Conservation (phyloP, 2,329 filamentous ascomycete genomes). For the Trichothecium sympodiale region DNA sequence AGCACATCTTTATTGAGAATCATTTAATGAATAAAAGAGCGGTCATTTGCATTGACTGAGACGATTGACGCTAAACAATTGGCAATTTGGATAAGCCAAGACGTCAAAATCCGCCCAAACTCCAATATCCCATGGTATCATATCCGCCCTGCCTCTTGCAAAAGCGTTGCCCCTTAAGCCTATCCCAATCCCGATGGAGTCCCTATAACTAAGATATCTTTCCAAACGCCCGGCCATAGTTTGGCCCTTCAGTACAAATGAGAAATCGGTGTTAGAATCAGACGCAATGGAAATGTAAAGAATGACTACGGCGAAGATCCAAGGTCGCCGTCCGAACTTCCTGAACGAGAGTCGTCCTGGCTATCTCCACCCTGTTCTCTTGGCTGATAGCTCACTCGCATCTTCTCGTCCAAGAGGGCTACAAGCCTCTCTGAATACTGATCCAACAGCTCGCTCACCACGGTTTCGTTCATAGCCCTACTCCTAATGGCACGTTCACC, state of each 20-base stretch:
- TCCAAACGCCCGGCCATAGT: neutral
- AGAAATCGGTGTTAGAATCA: neutral
- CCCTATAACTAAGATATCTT: no score
- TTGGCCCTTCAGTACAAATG: neutral
- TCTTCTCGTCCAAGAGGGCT: conserved; percentile 60
- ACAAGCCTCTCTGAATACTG: conserved; percentile 66
- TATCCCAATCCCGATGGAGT: no score
- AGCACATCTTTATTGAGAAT: no score
- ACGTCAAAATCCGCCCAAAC: no score
- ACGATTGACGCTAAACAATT: no score
- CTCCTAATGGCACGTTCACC: conserved; percentile 44
- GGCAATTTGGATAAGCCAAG: no score
- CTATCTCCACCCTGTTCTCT: conserved; percentile 18
- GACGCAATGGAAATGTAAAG: conserved; percentile 7
- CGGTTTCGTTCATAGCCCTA: conserved; percentile 44
- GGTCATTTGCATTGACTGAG: no score
- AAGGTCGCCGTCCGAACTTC: conserved; percentile 21
- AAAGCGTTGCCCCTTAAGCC: no score
- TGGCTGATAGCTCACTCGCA: conserved; percentile 35
- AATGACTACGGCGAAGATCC: conserved; percentile 20
- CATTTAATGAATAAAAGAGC: no score
- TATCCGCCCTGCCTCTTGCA: no score
- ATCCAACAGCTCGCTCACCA: conserved; percentile 55
- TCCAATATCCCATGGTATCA: no score
- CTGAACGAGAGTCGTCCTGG: conserved; percentile 17